phyloP scores from a whole-genome alignment of 768 basidiomycete genomes.

The Xerocomus brunneocitrinus region DNA sequence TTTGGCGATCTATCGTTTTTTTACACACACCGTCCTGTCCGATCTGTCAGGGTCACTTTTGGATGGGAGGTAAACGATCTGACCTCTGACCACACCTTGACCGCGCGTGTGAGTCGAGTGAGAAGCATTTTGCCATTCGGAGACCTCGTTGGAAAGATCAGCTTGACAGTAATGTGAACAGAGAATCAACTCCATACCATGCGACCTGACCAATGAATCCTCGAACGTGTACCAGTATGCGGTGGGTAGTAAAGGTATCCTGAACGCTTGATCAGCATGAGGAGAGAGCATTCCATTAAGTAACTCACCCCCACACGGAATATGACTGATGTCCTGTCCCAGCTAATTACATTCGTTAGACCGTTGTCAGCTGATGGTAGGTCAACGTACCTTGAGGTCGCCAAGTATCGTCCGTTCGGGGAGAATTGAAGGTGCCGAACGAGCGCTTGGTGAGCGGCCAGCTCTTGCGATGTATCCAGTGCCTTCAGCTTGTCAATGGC shows the following conservation, averaged over 20 bases:
- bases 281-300: slow-evolving; percentile 3
- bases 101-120: slow-evolving; percentile 44
- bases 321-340: slow-evolving; percentile 49
- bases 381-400: slow-evolving; percentile 45
- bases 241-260: slow-evolving; percentile 42
- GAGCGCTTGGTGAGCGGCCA: slow-evolving; percentile 45
- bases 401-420: slow-evolving; percentile 48
- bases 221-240: slow-evolving; percentile 46
- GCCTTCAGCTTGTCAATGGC: slow-evolving; percentile 41
- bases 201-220: slow-evolving; percentile 55
- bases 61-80: slow-evolving; percentile 7
- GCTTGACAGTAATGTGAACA: not conserved
- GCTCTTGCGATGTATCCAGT: slow-evolving; percentile 38
- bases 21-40: slow-evolving; percentile 46
- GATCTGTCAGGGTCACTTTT: slow-evolving; percentile 6
- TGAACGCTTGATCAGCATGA: slow-evolving; percentile 21
- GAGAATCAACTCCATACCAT: slow-evolving; percentile 31
- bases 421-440: slow-evolving; percentile 54
- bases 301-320: slow-evolving; percentile 43
- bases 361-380: not conserved
- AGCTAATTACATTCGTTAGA: slow-evolving; percentile 29
- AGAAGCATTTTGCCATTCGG: slow-evolving; percentile 43
- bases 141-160: slow-evolving; percentile 34
- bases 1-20: slow-evolving; percentile 45
- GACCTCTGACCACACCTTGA: slow-evolving; percentile 53